Evolutionary conservation across 106 monocot species (phyloP).

Genomic region (Platanthera guangdongensis): DNA sequence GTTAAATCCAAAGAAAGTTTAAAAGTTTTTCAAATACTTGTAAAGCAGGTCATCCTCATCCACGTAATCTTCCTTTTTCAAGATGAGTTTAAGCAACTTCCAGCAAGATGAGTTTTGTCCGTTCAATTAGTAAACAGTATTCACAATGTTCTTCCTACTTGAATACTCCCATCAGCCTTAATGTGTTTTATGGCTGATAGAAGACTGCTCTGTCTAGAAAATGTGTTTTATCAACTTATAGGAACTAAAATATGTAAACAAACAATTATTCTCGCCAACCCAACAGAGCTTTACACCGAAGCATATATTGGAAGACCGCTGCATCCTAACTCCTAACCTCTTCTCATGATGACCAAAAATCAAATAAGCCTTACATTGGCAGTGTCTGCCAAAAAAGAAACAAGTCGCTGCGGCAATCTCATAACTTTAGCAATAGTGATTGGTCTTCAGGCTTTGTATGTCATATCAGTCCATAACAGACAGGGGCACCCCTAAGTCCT

Average conservation of each 20-base stretch:
- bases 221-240: background rate
- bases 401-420: no score
- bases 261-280: background rate
- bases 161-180: background rate
- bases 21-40: background rate
- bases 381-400: no score
- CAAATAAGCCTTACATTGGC: no score
- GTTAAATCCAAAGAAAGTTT: background rate
- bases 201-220: background rate
- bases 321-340: no score
- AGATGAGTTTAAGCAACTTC: no score
- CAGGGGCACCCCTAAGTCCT: no score
- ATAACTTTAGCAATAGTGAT: no score
- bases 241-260: background rate
- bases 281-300: no score
- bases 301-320: no score
- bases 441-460: no score
- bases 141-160: background rate
- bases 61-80: background rate
- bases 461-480: no score
- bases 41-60: background rate
- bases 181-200: background rate
- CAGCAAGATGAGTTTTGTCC: background rate
- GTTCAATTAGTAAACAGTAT: background rate
- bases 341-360: no score